A percentile compares a stretch with the other conserved stretches of the same genome.
These are phyloP conservation scores for Haplosporangium gracile DNA, from an alignment of 192 early-diverging fungal species.

Conservation along the genomic window DNA sequence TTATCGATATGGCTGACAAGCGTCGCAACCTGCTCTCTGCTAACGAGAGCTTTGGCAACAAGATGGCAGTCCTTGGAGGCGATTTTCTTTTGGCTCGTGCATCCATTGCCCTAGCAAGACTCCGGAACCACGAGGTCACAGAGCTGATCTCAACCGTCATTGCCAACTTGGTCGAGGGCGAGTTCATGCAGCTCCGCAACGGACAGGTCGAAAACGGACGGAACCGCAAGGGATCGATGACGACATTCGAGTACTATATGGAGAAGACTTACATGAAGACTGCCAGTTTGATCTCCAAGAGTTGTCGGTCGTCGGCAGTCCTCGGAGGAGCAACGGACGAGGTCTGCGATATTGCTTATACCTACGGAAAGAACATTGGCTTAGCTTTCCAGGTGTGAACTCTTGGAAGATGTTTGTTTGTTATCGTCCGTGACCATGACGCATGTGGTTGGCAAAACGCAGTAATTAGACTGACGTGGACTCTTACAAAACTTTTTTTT, in stretches of 20 bases:
- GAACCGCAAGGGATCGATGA: slow-evolving; percentile 34
- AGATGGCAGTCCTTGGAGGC: slow-evolving; percentile 95
- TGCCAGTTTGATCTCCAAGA: slow-evolving; percentile 93
- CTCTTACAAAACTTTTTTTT: neutral
- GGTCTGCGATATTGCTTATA: slow-evolving; percentile 83
- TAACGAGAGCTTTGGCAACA: slow-evolving; percentile 94
- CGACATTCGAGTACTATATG: slow-evolving; percentile 91
- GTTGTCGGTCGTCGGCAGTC: slow-evolving; percentile 88
- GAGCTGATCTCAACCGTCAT: slow-evolving; percentile 95
- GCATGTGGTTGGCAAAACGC: neutral
- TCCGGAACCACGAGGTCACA: slow-evolving; percentile 92
- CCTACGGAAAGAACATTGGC: slow-evolving; percentile 91
- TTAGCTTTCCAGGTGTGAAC: slow-evolving; percentile 89
- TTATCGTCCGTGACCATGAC: neutral
- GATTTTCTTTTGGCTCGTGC: slow-evolving; percentile 96
- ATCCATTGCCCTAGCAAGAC: slow-evolving; percentile 88
- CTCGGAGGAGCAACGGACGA: slow-evolving; percentile 82
- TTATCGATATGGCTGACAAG: slow-evolving; percentile 76
- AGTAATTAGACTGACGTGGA: no score
- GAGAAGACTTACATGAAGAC: slow-evolving; percentile 98
- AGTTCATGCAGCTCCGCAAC: slow-evolving; percentile 92
- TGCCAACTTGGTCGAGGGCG: slow-evolving; percentile 95
- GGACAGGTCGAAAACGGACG: slow-evolving; percentile 48
- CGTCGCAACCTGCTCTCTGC: slow-evolving; percentile 83
- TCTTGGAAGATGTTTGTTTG: neutral